Conservation (phyloP, 106 monocot species). For the Dendrobium huoshanense region DNA sequence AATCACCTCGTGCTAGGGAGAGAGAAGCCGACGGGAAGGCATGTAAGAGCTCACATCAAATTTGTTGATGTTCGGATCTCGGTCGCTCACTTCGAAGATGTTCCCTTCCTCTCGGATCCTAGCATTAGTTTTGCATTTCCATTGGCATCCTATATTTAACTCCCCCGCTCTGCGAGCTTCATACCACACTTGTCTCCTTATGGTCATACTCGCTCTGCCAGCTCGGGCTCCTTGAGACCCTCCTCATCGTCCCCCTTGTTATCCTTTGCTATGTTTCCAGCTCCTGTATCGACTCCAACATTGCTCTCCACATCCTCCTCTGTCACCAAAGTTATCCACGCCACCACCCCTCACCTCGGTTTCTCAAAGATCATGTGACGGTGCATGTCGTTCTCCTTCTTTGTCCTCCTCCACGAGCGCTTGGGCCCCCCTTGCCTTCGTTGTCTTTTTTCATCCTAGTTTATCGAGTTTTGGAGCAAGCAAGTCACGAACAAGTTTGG, state of each 20-base stretch:
- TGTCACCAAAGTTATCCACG: background rate
- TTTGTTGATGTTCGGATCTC: no score
- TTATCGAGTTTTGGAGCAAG: background rate
- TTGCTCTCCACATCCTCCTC: constrained; percentile 30
- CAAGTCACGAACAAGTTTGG: no score
- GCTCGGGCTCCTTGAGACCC: constrained; percentile 33
- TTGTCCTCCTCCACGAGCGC: constrained; percentile 7
- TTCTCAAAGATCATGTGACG: constrained; percentile 19
- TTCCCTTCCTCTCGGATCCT: no score
- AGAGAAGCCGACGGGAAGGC: no score
- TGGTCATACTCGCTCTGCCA: constrained; percentile 48
- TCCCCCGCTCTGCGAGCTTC: constrained; percentile 59
- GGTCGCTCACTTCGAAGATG: no score
- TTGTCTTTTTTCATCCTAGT: constrained; percentile 11
- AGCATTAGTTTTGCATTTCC: no score
- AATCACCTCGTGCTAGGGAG: no score
- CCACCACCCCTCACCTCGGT: constrained; percentile 9
- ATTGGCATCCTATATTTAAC: no score
- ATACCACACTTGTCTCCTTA: constrained; percentile 55
- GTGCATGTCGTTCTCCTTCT: constrained; percentile 18
- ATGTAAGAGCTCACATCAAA: no score
- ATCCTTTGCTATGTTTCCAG: constrained; percentile 35
- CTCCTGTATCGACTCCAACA: constrained; percentile 48
- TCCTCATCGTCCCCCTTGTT: constrained; percentile 59
- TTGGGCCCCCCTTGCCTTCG: background rate